Base-by-base conservation (phyloP, 2,329 filamentous ascomycete species). In the Malbranchea zuffiana region DNA sequence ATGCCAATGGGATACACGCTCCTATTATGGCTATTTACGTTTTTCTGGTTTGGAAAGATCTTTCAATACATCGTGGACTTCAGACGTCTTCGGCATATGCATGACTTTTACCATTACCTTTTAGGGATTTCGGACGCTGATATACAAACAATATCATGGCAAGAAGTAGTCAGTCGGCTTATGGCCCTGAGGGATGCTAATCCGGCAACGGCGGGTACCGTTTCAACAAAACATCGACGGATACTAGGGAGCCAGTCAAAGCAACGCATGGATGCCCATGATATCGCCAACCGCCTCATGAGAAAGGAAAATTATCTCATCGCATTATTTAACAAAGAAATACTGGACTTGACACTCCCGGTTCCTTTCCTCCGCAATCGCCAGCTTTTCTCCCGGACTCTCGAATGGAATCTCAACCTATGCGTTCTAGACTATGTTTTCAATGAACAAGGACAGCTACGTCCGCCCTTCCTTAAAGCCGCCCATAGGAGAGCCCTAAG, bases 241-340 rank as follows among this genome's bases (percentile, higher is more conserved):
- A 75, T 73, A 41, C 69, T 88, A 44, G 82, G 82, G 30, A 86
- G 78, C 41, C 85, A 92, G 54, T 92, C 85, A 15, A 93, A 95
- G 57, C 85, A 96, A 61, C 74, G 88, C 44, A 78, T 98, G 49
- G 90, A 95, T 59, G 90, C 90, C 7, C 85, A 95, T 51, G 90
- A 95, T 53, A 96, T 98, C 56, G 90, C 90, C 5, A 98, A 96
- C 54, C 77, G 90, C 20, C 64, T 98, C 30, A 96, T 98, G 90
- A 80, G 90, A 41, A 82, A 84, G 53, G 88, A 95, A 45, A 98
- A 98, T 53, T 98, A 95, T 51, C 74, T 95, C 44, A 95, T 98
- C 50, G 90, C 90, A 3, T 69, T 98, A 51, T 85, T 96, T 63
- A 98, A 98, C 67, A 96, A 98, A 59, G 90, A 96, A 43, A 75